Percentiles rank a stretch among this genome's conserved stretches.
phyloP scores from a whole-genome alignment of 371 early-diverging fungal genomes.

The Amoeboaphelidium occidentale region DNA sequence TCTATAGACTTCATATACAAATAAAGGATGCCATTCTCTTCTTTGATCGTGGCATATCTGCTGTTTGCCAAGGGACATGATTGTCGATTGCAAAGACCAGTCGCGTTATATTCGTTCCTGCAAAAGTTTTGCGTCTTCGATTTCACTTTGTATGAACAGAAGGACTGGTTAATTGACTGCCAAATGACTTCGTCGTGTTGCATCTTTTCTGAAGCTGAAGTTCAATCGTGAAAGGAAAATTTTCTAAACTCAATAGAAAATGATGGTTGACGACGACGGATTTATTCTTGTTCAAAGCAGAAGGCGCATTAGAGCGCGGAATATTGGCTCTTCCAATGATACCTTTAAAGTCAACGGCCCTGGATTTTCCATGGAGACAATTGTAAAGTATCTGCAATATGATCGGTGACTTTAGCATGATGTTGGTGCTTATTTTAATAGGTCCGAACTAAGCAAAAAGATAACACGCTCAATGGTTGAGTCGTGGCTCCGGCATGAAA shows the following conservation, averaged over 20 bases:
- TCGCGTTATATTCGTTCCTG: constrained; percentile 93
- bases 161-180: constrained; percentile 73
- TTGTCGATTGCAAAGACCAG: constrained; percentile 89
- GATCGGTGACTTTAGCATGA: no score
- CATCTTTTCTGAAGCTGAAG: constrained; percentile 6
- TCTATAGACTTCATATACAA: constrained; percentile 94
- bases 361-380: background rate
- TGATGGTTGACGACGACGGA: background rate
- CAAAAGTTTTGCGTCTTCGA: constrained; percentile 72
- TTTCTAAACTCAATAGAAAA: background rate
- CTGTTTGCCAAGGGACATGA: constrained; percentile 97
- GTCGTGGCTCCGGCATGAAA: no score
- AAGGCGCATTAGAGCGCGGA: background rate
- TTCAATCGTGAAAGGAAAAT: no score
- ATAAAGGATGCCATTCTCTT: constrained; percentile 57
- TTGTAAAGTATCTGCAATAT: no score
- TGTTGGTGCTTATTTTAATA: no score
- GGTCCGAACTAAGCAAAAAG: no score
- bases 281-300: constrained; percentile 1
- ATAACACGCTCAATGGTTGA: no score
- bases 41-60: constrained; percentile 94
- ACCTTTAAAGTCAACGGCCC: background rate
- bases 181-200: constrained; percentile 48
- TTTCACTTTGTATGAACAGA: constrained; percentile 91
- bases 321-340: background rate